Percentiles rank a stretch among this genome's conserved stretches.
These are phyloP conservation scores for Paramecium sonneborni DNA, from an alignment of 73 alveolate species.

Conservation along the genomic window DNA sequence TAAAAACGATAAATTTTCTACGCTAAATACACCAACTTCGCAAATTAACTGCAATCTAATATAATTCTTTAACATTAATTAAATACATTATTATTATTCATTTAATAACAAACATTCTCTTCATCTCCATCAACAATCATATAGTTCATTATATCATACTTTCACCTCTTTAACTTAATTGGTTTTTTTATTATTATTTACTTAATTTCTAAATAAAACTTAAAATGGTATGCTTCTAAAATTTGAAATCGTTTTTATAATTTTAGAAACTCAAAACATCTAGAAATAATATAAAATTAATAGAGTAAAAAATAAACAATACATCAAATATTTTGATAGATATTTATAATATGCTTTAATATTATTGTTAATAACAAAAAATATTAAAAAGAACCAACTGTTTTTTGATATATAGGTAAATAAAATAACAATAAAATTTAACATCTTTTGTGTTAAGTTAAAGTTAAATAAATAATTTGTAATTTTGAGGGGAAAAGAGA, in stretches of 20 bases:
- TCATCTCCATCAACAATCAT: not conserved
- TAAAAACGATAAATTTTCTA: conserved; percentile 18
- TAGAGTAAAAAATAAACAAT: not conserved
- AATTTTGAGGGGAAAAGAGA: not conserved
- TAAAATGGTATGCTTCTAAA: not conserved
- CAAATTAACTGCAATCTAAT: conserved; percentile 30
- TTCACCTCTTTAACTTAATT: not conserved
- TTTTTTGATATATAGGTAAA: no score
- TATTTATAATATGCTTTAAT: not conserved
- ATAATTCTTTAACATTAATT: not conserved
- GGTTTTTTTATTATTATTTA: not conserved
- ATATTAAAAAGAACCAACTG: not conserved
- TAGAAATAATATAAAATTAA: not conserved
- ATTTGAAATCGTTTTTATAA: not conserved
- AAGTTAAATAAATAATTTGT: not conserved
- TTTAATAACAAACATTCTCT: not conserved
- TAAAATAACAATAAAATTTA: no score
- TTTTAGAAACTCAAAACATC: not conserved
- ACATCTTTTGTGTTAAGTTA: not conserved
- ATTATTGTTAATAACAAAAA: not conserved
- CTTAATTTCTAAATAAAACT: not conserved
- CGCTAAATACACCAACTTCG: conserved; percentile 4
- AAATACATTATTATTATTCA: not conserved
- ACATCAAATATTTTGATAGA: not conserved
- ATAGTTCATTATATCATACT: not conserved